phyloP scores from a whole-genome alignment of 345 rosid genomes.

The Eucalyptus erythrocorys region DNA sequence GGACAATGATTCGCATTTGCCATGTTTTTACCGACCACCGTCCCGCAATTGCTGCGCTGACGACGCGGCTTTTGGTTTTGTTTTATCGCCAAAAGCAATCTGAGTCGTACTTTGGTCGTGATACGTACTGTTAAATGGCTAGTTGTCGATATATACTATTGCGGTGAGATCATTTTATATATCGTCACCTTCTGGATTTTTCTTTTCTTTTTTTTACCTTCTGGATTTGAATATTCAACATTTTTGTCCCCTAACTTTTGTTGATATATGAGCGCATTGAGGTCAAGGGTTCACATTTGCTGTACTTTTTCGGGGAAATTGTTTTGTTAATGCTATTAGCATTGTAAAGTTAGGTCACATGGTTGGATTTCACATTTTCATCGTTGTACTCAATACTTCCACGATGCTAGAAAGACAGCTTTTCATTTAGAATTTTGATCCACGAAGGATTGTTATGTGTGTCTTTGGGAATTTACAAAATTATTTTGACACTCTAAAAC shows the following conservation, averaged over 20 bases:
- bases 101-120: background rate
- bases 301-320: background rate
- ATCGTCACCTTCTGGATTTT: background rate
- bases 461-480: background rate
- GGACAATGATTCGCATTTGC: background rate
- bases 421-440: background rate
- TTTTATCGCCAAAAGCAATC: background rate
- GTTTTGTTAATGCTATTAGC: background rate
- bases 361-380: background rate
- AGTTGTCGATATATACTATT: background rate
- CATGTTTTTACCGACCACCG: background rate
- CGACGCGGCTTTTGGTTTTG: background rate
- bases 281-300: background rate
- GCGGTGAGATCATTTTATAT: background rate
- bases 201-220: too few relatives aligned
- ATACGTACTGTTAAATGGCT: background rate
- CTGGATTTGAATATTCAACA: background rate
- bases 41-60: background rate
- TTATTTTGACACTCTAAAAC: background rate
- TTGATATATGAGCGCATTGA: background rate
- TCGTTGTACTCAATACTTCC: background rate
- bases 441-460: background rate
- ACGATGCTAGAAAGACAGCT: background rate
- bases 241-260: background rate
- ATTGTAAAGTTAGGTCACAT: background rate